Conservation (phyloP, 2,329 filamentous ascomycete species). For the Periconia sp. region DNA sequence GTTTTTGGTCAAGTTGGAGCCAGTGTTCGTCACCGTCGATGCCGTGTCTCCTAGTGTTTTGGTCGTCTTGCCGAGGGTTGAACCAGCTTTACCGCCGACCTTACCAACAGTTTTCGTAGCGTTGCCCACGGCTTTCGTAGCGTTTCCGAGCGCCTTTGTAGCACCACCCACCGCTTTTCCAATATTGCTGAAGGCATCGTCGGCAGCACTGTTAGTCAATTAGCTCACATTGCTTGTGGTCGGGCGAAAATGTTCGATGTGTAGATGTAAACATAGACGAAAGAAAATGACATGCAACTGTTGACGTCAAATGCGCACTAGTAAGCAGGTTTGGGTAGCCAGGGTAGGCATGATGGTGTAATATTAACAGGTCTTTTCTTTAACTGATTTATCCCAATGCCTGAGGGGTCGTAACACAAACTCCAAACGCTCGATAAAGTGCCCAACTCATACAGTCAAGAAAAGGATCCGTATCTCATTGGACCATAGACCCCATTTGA, state of each 20-base stretch:
- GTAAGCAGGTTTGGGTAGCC: background rate
- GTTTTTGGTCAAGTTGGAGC: no score
- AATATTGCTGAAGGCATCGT: constrained; percentile 4
- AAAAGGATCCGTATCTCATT: background rate
- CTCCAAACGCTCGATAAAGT: constrained; percentile 18
- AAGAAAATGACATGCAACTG: background rate
- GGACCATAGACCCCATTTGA: constrained; percentile 2
- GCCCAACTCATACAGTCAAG: constrained; percentile 5
- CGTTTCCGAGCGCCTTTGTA: constrained; percentile 1
- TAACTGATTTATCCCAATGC: constrained; percentile 1
- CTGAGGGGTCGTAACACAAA: constrained; percentile 1
- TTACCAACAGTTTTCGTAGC: constrained; percentile 1
- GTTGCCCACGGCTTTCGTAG: background rate
- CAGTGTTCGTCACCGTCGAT: no score
- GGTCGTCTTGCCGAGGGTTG: constrained; percentile 1
- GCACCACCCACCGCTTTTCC: background rate
- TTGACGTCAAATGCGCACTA: background rate
- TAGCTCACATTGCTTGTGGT: background rate
- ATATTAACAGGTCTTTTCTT: background rate
- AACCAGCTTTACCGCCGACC: constrained; percentile 1
- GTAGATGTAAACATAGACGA: background rate
- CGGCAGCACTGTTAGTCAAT: background rate
- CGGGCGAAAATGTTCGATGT: background rate
- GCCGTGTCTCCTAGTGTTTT: background rate
- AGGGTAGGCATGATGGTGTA: background rate